These are phyloP conservation scores for Diplogelasinospora grovesii DNA, from an alignment of 495 filamentous ascomycete species.

Conservation along the genomic window DNA sequence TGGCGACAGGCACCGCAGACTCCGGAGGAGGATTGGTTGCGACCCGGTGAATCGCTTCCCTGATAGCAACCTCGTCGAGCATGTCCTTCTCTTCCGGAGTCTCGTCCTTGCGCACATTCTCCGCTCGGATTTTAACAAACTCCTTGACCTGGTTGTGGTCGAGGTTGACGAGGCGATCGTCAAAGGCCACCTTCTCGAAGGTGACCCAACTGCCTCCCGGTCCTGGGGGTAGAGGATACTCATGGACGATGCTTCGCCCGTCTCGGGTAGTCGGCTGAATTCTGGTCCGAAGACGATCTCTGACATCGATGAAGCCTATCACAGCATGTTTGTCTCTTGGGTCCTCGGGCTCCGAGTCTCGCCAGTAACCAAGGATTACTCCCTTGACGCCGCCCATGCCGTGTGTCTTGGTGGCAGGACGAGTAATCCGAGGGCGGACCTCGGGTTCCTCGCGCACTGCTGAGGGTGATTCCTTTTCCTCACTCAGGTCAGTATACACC, in stretches of 20 bases:
- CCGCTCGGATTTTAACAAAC: conserved; percentile 44
- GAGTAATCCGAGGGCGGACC: conserved; percentile 4
- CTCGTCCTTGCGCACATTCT: conserved; percentile 20
- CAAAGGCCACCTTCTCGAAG: conserved; percentile 46
- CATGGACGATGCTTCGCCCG: conserved; percentile 29
- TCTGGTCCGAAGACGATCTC: conserved; percentile 47
- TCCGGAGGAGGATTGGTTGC: conserved; percentile 30
- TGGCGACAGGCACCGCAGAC: conserved; percentile 22
- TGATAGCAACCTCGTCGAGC: conserved; percentile 24
- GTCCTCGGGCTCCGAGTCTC: conserved; percentile 39
- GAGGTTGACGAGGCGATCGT: conserved; percentile 38
- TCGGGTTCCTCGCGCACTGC: conserved; percentile 17
- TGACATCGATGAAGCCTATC: conserved; percentile 47
- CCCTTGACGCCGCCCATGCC: conserved; percentile 32
- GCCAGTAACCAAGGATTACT: conserved; percentile 46
- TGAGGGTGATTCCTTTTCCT: conserved; percentile 23
- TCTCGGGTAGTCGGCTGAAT: conserved; percentile 34
- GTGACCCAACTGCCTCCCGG: conserved; percentile 52
- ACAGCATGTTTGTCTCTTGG: conserved; percentile 42
- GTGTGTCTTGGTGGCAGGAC: conserved; percentile 23
- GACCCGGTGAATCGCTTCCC: conserved; percentile 32
- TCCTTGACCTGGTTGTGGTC: conserved; percentile 47
- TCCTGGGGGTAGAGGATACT: conserved; percentile 41
- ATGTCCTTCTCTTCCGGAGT: conserved; percentile 21
- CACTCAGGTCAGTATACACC: conserved; percentile 31